Evolutionary conservation across 2,329 filamentous ascomycete species (phyloP).

Genomic region (Pestalotiopsis fici): DNA sequence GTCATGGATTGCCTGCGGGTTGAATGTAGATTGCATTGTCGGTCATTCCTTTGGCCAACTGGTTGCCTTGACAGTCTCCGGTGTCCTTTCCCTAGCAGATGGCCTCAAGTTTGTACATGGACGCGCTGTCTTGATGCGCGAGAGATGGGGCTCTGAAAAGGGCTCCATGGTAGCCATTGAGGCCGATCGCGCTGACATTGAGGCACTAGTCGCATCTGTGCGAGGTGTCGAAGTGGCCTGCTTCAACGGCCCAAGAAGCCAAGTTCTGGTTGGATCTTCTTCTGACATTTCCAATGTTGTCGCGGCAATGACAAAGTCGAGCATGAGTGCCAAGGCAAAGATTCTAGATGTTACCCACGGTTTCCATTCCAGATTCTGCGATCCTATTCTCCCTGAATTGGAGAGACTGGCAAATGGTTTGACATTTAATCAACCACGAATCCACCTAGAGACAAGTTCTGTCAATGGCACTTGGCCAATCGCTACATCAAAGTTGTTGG

Average conservation of each 20-base stretch:
- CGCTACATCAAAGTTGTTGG: conserved; percentile 14
- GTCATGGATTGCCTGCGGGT: conserved; percentile 42
- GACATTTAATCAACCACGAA: not conserved
- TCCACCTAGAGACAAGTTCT: conserved; percentile 14
- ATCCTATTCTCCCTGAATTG: not conserved
- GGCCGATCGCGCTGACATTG: conserved; percentile 34
- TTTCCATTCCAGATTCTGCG: conserved; percentile 3
- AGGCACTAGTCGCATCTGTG: conserved; percentile 30
- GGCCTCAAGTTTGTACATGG: conserved; percentile 56
- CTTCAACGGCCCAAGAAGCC: conserved; percentile 57
- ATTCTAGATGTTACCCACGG: conserved; percentile 1
- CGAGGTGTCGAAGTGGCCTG: conserved; percentile 29
- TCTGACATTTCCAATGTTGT: conserved; percentile 51
- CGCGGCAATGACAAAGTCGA: too few species aligned
- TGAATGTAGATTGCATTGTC: conserved; percentile 51
- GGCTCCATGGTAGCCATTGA: conserved; percentile 46
- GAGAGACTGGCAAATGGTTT: not conserved
- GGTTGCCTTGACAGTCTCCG: conserved; percentile 66
- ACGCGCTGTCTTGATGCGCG: conserved; percentile 57
- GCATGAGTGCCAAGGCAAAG: not conserved
- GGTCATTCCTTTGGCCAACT: conserved; percentile 72
- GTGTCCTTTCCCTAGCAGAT: conserved; percentile 65
- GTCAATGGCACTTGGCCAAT: conserved; percentile 11
- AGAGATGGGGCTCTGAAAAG: conserved; percentile 33
- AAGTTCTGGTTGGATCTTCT: conserved; percentile 29